Evolutionary conservation across 768 basidiomycete species (phyloP).

Genomic region (Hericium erinaceus): DNA sequence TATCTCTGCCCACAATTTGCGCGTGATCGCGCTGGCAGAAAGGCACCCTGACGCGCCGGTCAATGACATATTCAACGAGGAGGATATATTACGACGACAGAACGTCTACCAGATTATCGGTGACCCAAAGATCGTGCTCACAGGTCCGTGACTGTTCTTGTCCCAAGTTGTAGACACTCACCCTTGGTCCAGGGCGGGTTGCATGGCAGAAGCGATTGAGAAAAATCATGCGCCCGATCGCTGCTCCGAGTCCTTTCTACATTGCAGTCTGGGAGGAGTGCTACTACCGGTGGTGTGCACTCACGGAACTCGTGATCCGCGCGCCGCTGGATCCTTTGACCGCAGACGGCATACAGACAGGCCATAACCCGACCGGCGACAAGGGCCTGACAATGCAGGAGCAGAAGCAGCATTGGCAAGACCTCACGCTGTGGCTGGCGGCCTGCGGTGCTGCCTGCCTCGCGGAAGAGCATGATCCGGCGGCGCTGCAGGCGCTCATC

Average conservation of each 20-base stretch:
- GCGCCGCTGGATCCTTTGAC: slow-evolving; percentile 20
- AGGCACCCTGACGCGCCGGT: slow-evolving; percentile 49
- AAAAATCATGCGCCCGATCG: slow-evolving; percentile 55
- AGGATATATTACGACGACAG: slow-evolving; percentile 58
- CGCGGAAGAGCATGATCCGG: slow-evolving; percentile 39
- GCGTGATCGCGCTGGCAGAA: slow-evolving; percentile 59
- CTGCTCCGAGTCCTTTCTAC: slow-evolving; percentile 56
- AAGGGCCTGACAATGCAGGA: slow-evolving; percentile 43
- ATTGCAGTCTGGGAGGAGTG: slow-evolving; percentile 79
- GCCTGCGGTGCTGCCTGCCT: slow-evolving; percentile 62
- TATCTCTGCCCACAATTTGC: slow-evolving; percentile 58
- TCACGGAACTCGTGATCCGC: slow-evolving; percentile 51
- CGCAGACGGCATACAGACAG: slow-evolving; percentile 20
- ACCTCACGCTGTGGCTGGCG: slow-evolving; percentile 69
- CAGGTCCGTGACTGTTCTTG: slow-evolving; percentile 40
- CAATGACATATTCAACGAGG: slow-evolving; percentile 41
- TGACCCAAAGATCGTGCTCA: slow-evolving; percentile 58
- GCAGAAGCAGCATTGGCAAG: slow-evolving; percentile 75
- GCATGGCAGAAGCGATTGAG: slow-evolving; percentile 76
- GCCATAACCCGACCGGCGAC: slow-evolving; percentile 25
- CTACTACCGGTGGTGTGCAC: slow-evolving; percentile 62
- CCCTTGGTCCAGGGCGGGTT: slow-evolving; percentile 45
- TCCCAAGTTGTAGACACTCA: neutral
- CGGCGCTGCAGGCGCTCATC: slow-evolving; percentile 43
- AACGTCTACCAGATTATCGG: slow-evolving; percentile 73